These are phyloP conservation scores for Blastobotrys petasosporus DNA, from an alignment of 1,139 yeast species.

Conservation along the genomic window DNA sequence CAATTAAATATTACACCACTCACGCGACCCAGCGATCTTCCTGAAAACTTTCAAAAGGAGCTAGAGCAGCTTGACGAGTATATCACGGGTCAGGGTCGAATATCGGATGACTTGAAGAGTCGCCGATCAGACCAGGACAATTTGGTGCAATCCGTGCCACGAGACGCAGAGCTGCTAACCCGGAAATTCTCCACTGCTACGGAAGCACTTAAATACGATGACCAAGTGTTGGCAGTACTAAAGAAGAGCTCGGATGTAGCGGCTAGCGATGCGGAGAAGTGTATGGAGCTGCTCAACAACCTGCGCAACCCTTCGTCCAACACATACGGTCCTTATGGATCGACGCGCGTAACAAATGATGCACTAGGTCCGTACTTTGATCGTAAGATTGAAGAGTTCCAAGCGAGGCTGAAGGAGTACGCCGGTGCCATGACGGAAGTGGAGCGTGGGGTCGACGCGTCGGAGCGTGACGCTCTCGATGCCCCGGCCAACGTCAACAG, in stretches of 20 bases:
- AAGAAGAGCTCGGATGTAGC: slow-evolving; percentile 41
- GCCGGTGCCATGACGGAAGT: slow-evolving; percentile 61
- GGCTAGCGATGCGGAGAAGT: slow-evolving; percentile 53
- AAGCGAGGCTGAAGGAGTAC: slow-evolving; percentile 58
- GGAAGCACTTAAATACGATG: slow-evolving; percentile 65
- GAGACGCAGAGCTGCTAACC: slow-evolving; percentile 69
- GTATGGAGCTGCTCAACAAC: slow-evolving; percentile 60
- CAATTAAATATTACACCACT: slow-evolving; percentile 56
- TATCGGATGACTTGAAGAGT: slow-evolving; percentile 69
- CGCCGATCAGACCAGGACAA: slow-evolving; percentile 61
- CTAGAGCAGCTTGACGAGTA: slow-evolving; percentile 78
- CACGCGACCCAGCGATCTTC: slow-evolving; percentile 83
- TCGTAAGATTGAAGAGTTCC: slow-evolving; percentile 46
- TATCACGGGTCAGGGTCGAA: slow-evolving; percentile 75
- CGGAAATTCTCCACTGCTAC: slow-evolving; percentile 58
- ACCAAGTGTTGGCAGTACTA: slow-evolving; percentile 45
- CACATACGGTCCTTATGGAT: slow-evolving; percentile 14
- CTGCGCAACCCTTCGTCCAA: slow-evolving; percentile 43
- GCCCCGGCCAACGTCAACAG: slow-evolving; percentile 38
- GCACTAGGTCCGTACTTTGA: slow-evolving; percentile 56
- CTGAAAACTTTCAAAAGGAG: slow-evolving; percentile 66
- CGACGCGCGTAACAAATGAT: slow-evolving; percentile 42
- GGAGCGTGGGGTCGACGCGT: slow-evolving; percentile 68
- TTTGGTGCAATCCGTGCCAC: slow-evolving; percentile 71
- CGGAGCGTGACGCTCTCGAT: slow-evolving; percentile 51